A percentile compares a stretch with the other conserved stretches of the same genome.
Evolutionary conservation across 176 grass and related monocot species (phyloP).

Genomic region (Dactylis glomerata): DNA sequence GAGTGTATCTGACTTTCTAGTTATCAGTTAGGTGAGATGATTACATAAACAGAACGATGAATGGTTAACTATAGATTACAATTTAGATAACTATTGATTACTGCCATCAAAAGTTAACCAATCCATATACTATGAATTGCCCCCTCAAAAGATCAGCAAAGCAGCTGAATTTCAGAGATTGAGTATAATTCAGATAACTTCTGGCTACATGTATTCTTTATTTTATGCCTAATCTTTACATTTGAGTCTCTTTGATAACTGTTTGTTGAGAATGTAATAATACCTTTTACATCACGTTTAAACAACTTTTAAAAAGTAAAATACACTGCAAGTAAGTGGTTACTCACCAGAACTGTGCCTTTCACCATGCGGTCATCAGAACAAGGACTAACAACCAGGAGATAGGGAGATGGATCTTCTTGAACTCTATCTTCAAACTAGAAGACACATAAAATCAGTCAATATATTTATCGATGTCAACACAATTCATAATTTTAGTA

Average conservation of each 20-base stretch:
- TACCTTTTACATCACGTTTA: conserved; percentile 4
- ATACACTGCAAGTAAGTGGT: not conserved
- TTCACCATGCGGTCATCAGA: conserved; percentile 5
- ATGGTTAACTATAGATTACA: not conserved
- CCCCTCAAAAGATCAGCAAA: conserved; percentile 14
- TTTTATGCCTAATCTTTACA: not conserved
- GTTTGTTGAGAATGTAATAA: not conserved
- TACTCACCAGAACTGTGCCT: conserved; percentile 47
- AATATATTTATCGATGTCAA: conserved; percentile 5
- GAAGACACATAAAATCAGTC: not conserved
- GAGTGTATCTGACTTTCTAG: not conserved
- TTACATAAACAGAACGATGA: not conserved
- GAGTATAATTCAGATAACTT: not conserved
- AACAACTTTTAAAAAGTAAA: not conserved
- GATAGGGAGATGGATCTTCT: conserved; percentile 68
- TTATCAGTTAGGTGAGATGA: not conserved
- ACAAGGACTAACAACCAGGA: conserved; percentile 50
- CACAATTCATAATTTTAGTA: not conserved
- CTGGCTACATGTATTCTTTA: not conserved
- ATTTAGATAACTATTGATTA: not conserved
- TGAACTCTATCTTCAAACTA: conserved; percentile 62
- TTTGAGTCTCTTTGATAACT: not conserved
- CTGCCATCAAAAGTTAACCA: not conserved
- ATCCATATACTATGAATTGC: not conserved
- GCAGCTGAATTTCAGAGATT: not conserved